Conservation (phyloP, 1,284 basidiomycete genomes). For the Trichosporon asahii region DNA sequence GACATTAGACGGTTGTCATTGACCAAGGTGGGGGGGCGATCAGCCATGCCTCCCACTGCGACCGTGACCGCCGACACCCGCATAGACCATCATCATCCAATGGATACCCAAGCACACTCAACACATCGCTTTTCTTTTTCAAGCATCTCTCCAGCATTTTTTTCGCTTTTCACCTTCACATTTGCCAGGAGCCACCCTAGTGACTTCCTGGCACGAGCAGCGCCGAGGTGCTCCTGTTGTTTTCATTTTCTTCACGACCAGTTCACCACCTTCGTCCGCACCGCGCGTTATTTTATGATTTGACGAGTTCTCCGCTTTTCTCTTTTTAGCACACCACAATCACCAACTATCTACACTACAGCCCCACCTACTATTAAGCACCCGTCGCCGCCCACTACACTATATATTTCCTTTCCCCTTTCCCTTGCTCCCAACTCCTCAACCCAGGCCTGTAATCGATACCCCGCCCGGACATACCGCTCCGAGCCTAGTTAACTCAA, state of each 20-base stretch:
- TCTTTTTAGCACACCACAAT: not conserved
- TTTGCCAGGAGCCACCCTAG: not conserved
- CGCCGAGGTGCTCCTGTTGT: not conserved
- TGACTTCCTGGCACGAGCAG: not conserved
- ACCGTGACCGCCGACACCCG: not conserved
- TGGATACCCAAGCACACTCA: not conserved
- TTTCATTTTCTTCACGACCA: conserved; percentile 1
- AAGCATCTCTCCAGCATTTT: not conserved
- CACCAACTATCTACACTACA: not conserved
- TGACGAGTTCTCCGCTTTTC: not conserved
- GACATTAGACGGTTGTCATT: conserved; percentile 7
- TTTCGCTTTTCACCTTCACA: conserved; percentile 3
- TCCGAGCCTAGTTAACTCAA: not conserved
- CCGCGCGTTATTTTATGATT: not conserved
- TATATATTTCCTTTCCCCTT: not conserved
- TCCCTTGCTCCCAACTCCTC: not conserved
- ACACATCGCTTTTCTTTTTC: not conserved
- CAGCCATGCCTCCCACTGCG: not conserved
- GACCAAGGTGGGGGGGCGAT: not conserved
- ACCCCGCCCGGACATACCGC: not conserved
- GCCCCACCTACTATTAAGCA: not conserved
- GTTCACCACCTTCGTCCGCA: not conserved
- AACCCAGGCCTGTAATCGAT: conserved; percentile 3
- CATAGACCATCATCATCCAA: not conserved
- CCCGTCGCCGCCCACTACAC: not conserved